Evolutionary conservation across 148 eudicot genomes (phyloP), one percentile per base, ranked within the genome.

Genomic region (Oxyria digyna): DNA sequence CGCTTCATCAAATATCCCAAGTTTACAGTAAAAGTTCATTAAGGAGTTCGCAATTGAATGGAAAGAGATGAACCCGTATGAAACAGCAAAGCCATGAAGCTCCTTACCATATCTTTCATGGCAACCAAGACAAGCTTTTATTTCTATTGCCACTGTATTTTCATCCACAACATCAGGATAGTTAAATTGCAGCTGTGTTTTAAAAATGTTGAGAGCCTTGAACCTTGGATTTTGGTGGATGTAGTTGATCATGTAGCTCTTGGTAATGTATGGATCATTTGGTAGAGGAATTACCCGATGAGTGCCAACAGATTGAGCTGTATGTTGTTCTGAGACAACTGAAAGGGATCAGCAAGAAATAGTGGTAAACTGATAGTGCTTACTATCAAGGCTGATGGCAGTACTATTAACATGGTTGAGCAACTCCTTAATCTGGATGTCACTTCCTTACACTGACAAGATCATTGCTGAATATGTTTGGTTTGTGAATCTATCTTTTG

Each of bases 21-120:
- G 65, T 66, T 90, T 93, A 73, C 81, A 77, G 32, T 93, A 93
- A 88, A 89, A 76, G 73, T 81, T 89, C 98, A 93, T 93, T 75
- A 90, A 78, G 20, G 97, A 88, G 82, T 88, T 93, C 0, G 79
- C 71, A 0, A 93, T 96, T 14, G 87, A 35, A 17, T 78, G 79
- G 70, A 57, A 72, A 1, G 54, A 62, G 68, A 78, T 66, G 15
- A 78, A 84, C 63, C 92, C 92, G 15, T 90, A 85, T 62, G 81
- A 69, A 8, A 85, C 73, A 21, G 92, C 84, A 78, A 90, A 88
- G 35, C 86, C 79, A 32, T 93, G 98, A 38, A 89, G 70, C 69
- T 82, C 81, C 35, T 45, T 29, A 45, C 98, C 98, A 21, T 74
- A 74, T 74, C 71, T 81, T 12, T 15, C 65, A 9, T 74, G 74